These are phyloP conservation scores for Parsonsia alboflavescens DNA, from an alignment of 257 asterid species.

Conservation along the genomic window DNA sequence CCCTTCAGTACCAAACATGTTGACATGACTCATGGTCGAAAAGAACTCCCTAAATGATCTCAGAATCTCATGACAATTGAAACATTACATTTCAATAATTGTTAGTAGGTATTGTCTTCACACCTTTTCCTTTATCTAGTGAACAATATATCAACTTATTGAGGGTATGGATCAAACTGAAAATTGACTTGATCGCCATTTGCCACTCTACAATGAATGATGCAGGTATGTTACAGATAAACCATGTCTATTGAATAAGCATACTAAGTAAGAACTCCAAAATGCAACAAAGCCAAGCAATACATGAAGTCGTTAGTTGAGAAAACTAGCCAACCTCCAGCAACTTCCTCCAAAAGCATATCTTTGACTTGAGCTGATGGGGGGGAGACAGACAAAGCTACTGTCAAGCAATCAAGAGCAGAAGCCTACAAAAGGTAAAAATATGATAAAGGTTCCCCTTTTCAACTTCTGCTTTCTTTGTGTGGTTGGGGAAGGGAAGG, in stretches of 20 bases:
- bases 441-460: not conserved
- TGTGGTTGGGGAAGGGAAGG: not conserved
- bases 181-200: not conserved
- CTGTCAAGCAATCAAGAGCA: constrained; percentile 63
- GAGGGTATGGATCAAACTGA: constrained; percentile 1
- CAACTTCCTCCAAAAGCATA: constrained; percentile 63
- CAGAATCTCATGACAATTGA: not conserved
- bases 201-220: not conserved
- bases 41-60: not conserved
- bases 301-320: not conserved
- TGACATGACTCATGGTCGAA: not conserved
- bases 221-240: not conserved
- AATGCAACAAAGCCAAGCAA: constrained; percentile 1
- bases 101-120: not conserved
- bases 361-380: constrained; percentile 50
- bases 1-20: not conserved
- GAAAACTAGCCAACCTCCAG: constrained; percentile 45
- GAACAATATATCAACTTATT: not conserved
- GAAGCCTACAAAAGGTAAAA: constrained; percentile 48
- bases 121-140: not conserved
- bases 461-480: not conserved
- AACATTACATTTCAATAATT: constrained; percentile 1
- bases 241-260: too few relatives aligned
- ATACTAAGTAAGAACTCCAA: not conserved
- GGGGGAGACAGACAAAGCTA: constrained; percentile 72